phyloP scores from a whole-genome alignment of 225 moss, liverwort and hornwort species.

The Ulota crispa region DNA sequence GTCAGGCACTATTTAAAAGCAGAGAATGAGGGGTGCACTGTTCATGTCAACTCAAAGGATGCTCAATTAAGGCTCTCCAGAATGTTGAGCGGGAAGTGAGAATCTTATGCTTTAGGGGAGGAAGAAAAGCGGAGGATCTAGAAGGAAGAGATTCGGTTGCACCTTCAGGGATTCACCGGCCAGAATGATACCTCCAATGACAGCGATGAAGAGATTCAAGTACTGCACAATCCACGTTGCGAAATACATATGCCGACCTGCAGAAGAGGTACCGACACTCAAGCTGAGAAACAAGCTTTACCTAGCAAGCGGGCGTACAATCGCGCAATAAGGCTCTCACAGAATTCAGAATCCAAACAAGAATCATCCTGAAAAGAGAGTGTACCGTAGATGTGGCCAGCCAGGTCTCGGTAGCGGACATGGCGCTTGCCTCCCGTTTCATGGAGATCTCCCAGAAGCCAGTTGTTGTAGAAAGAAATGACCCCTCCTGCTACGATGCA shows the following conservation, averaged over 20 bases:
- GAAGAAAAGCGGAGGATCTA: neutral
- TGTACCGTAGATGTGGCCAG: constrained; percentile 53
- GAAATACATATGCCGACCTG: constrained; percentile 55
- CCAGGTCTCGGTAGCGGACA: constrained; percentile 52
- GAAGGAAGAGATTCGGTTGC: neutral
- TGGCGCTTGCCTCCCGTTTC: constrained; percentile 61
- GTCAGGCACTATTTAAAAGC: neutral
- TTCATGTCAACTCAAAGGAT: neutral
- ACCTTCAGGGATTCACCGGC: constrained; percentile 57
- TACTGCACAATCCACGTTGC: constrained; percentile 50
- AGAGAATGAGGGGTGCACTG: neutral
- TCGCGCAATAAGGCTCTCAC: neutral
- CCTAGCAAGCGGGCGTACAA: neutral
- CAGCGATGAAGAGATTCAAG: constrained; percentile 36
- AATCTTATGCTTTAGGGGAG: neutral
- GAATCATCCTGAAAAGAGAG: neutral
- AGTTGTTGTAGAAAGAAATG: constrained; percentile 60
- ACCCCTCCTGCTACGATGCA: constrained; percentile 21
- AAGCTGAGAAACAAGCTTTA: constrained; percentile 10
- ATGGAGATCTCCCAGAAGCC: constrained; percentile 45
- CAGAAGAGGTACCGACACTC: constrained; percentile 17
- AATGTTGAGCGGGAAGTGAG: neutral
- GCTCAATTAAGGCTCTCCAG: neutral
- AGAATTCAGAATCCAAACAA: neutral
- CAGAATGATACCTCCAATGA: constrained; percentile 47